These are phyloP conservation scores for Ephemerocybe angulata DNA, from an alignment of 768 basidiomycete species.

Conservation along the genomic window DNA sequence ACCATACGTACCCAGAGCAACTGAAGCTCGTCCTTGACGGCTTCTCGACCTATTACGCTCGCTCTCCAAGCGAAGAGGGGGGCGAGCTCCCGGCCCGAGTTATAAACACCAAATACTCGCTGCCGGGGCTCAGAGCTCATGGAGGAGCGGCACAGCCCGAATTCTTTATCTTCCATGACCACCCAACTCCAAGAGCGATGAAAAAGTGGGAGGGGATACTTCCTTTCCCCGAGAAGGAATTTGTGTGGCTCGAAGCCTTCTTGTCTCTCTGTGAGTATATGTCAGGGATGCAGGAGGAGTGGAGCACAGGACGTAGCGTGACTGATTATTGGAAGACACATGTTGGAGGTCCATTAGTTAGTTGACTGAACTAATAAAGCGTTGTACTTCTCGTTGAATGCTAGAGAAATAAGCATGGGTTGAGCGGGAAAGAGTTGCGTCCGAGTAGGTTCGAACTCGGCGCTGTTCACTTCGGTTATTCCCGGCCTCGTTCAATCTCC, in stretches of 20 bases:
- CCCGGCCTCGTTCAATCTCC: too few species aligned
- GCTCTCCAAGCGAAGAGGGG: neutral
- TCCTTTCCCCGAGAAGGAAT: conserved; percentile 18
- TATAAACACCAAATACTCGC: conserved; percentile 16
- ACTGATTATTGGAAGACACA: conserved; percentile 21
- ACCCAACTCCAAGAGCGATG: conserved; percentile 3
- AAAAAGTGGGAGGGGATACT: conserved; percentile 7
- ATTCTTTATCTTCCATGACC: conserved; percentile 10
- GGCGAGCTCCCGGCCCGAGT: neutral
- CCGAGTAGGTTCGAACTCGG: too few species aligned
- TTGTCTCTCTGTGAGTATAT: conserved; percentile 20
- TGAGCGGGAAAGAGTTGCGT: too few species aligned
- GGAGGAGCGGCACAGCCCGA: conserved; percentile 4
- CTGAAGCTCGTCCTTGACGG: conserved; percentile 16
- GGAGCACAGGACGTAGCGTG: conserved; percentile 18
- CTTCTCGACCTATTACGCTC: conserved; percentile 8
- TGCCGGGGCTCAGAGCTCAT: neutral
- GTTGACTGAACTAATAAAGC: too few species aligned
- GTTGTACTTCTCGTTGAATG: too few species aligned
- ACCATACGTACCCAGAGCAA: conserved; percentile 10
- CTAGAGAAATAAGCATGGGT: too few species aligned
- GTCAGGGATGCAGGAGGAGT: conserved; percentile 19
- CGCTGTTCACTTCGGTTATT: too few species aligned
- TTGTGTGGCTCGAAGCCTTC: conserved; percentile 26
- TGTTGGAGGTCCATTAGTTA: too few species aligned